Evolutionary conservation across 768 basidiomycete genomes (phyloP).

Genomic region (Podaxis carcinomalis): DNA sequence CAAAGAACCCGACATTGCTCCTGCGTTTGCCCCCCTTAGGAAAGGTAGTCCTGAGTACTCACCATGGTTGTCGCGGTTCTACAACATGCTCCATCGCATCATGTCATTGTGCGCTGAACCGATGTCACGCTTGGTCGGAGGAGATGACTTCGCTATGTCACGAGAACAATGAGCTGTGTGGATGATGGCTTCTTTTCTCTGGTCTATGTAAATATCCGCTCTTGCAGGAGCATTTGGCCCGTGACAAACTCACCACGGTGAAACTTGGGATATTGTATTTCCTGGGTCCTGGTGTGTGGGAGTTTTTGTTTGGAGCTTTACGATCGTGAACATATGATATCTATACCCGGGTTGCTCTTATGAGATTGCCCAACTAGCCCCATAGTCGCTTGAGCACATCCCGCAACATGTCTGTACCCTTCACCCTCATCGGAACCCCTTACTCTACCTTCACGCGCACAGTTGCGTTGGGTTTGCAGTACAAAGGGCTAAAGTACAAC

Average conservation of each 20-base stretch:
- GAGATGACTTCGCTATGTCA: background rate
- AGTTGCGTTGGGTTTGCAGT: conserved; percentile 24
- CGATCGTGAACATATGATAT: background rate
- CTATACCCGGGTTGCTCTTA: background rate
- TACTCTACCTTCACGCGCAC: conserved; percentile 32
- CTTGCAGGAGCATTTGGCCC: too few relatives aligned
- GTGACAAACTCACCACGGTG: too few relatives aligned
- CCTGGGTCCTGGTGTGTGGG: background rate
- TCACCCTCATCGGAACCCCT: conserved; percentile 27
- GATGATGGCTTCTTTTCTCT: conserved; percentile 1
- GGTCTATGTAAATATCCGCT: background rate
- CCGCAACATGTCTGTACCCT: conserved; percentile 8
- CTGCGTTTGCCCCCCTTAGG: background rate
- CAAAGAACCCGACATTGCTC: background rate
- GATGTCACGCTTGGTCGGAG: background rate
- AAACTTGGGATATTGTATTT: background rate
- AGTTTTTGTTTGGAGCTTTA: background rate
- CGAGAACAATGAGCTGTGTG: background rate
- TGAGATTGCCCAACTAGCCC: background rate
- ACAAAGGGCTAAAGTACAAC: conserved; percentile 24
- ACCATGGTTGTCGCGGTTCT: background rate
- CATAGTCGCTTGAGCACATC: background rate
- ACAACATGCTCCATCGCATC: background rate
- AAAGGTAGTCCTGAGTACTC: background rate
- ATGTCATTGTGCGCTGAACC: background rate